Evolutionary conservation across 805 yeast genomes (phyloP).

Genomic region (Sungouiella thailandica): DNA sequence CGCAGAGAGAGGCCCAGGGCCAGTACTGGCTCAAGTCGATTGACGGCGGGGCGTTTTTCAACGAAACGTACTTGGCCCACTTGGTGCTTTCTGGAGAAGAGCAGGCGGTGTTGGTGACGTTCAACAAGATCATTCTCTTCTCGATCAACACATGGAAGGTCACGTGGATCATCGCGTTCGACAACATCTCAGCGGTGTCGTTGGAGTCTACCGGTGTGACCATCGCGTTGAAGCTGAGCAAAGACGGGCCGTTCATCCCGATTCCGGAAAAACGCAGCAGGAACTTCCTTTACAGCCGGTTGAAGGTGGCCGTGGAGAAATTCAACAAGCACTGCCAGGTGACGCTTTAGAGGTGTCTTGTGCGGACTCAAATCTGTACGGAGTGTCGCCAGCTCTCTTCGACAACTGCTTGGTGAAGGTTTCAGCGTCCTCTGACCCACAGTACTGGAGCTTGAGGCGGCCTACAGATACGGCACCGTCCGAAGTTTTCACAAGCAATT

Average conservation of each 20-base stretch:
- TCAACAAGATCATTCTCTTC: conserved; percentile 62
- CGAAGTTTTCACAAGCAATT: conserved; percentile 37
- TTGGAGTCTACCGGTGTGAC: conserved; percentile 77
- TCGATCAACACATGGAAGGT: conserved; percentile 54
- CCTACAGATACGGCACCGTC: conserved; percentile 39
- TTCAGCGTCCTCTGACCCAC: conserved; percentile 39
- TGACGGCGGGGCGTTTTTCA: conserved; percentile 71
- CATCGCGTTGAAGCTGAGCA: conserved; percentile 48
- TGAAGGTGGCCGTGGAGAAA: conserved; percentile 76
- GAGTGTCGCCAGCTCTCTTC: conserved; percentile 43
- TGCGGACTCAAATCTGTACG: conserved; percentile 5
- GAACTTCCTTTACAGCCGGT: conserved; percentile 60
- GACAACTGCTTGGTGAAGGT: conserved; percentile 40
- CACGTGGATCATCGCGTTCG: conserved; percentile 70
- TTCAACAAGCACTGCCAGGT: conserved; percentile 70
- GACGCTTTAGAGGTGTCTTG: conserved; percentile 11
- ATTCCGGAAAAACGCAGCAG: conserved; percentile 63
- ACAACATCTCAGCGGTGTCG: conserved; percentile 62
- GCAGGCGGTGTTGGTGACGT: conserved; percentile 69
- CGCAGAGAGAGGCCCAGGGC: conserved; percentile 85
- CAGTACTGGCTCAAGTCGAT: conserved; percentile 85
- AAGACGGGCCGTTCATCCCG: conserved; percentile 63
- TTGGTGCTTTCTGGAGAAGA: conserved; percentile 78
- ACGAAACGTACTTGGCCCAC: conserved; percentile 82
- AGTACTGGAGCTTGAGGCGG: conserved; percentile 51